Evolutionary conservation across 176 grass and related monocot species (phyloP).

Genomic region (Ananas comosus): DNA sequence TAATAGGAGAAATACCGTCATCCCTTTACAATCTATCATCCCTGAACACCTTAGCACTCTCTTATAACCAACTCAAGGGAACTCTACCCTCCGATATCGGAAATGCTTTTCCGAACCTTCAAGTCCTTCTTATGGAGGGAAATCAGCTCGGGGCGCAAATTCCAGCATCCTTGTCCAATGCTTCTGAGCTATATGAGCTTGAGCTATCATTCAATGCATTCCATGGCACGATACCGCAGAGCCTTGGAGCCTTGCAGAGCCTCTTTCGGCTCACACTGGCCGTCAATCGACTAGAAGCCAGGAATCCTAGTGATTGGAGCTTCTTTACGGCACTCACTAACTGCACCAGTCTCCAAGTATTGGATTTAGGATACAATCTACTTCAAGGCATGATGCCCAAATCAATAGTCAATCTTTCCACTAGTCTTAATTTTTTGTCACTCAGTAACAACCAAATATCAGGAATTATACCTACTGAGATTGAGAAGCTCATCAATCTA

Average conservation of each 20-base stretch:
- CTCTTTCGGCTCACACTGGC: too few species aligned
- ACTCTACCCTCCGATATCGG: constrained; percentile 19
- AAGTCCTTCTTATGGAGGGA: not conserved
- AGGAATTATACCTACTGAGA: too few species aligned
- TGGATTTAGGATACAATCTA: too few species aligned
- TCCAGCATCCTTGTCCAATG: constrained; percentile 21
- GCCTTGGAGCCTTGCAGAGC: constrained; percentile 18
- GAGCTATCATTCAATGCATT: constrained; percentile 15
- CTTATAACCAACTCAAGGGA: constrained; percentile 14
- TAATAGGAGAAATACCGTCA: constrained; percentile 16
- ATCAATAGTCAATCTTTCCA: too few species aligned
- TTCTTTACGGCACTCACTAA: too few species aligned
- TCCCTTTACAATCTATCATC: constrained; percentile 13
- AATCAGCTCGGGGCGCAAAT: constrained; percentile 23
- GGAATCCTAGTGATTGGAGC: too few species aligned
- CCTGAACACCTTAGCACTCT: constrained; percentile 8
- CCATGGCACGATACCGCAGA: constrained; percentile 20
- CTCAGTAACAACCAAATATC: too few species aligned
- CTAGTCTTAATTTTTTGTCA: too few species aligned
- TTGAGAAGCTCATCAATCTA: too few species aligned
- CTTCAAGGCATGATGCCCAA: too few species aligned
- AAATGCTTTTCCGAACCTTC: constrained; percentile 23
- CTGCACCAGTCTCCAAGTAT: too few species aligned
- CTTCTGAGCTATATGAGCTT: not conserved
- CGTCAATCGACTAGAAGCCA: too few species aligned